Base-by-base conservation (phyloP, 2,329 filamentous ascomycete genomes). In the Westerdykella aurantiaca region DNA sequence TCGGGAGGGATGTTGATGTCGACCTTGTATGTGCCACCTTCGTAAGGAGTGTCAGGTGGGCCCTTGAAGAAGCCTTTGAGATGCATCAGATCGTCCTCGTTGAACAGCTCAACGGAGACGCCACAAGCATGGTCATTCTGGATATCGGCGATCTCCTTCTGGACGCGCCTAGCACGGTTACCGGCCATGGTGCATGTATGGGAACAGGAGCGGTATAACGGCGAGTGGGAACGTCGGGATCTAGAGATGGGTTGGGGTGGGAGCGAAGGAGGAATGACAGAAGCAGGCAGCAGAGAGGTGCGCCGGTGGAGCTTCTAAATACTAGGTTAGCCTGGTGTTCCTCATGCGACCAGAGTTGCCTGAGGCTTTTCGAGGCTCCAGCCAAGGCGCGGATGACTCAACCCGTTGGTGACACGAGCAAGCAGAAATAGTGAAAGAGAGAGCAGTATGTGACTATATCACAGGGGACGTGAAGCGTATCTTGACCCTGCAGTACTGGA, bases 21-120 rank as follows among this genome's bases (percentile, higher is more conserved):
- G 54, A 98, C 81, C 13, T 78, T 69, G 66, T 82, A 98, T 22
- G 77, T 83, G 34, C 89, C 93, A 16, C 88, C 89, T 54, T 90
- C 87, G 64, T 97, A 98, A 0, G 93, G 89, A 1, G 91, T 95
- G 52, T 94, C 89, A 31, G 91, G 89, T 1, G 93, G 93, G 0
- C 88, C 93, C 31, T 78, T 78, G 65, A 98, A 93, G 45, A 81
- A 79, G 45, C 91, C 93, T 54, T 82, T 83, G 49, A 98, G 81
- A 60, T 91, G 86, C 45, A 83, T 88, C 44, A 97, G 72, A 67
- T 89, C 85, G 50, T 81, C 77, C 48, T 79, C 71, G 23, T 72
- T 77, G 45, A 81, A 71, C 1, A 82, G 77, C 42, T 81, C 73
- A 12, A 86, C 87, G 23, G 76, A 76, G 58, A 97, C 87, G 48